phyloP scores from a whole-genome alignment of 2,329 filamentous ascomycete genomes.

The Pseudogymnoascus pannorum region DNA sequence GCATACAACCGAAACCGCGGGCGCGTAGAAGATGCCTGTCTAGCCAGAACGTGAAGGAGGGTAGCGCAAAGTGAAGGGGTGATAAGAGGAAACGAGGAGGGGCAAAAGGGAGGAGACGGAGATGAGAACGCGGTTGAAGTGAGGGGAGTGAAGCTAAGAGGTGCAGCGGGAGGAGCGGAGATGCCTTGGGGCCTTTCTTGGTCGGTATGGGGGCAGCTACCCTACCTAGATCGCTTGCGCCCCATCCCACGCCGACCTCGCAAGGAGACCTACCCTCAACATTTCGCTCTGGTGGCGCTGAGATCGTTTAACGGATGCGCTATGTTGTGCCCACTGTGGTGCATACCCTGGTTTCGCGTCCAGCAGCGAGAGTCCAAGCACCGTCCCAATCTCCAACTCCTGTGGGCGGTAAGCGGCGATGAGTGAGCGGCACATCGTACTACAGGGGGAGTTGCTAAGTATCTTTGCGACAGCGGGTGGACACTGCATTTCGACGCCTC shows the following conservation, averaged over 20 bases:
- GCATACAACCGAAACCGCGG: constrained; percentile 6
- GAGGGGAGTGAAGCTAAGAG: neutral
- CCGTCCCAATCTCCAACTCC: neutral
- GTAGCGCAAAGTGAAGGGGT: neutral
- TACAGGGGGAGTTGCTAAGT: neutral
- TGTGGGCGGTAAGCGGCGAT: neutral
- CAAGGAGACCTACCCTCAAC: neutral
- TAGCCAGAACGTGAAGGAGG: neutral
- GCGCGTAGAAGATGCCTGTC: neutral
- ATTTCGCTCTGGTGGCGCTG: constrained; percentile 2
- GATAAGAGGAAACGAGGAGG: neutral
- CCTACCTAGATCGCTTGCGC: neutral
- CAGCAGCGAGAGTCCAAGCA: neutral
- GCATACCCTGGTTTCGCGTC: neutral
- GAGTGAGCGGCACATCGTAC: neutral
- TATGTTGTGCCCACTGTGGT: neutral
- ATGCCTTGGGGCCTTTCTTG: neutral
- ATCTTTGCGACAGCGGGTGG: neutral
- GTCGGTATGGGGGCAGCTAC: neutral
- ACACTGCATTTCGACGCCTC: neutral
- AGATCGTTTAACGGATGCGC: neutral
- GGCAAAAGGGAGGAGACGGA: neutral
- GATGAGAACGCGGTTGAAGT: neutral
- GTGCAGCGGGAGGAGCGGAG: neutral
- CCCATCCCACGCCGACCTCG: constrained; percentile 3